phyloP scores from a whole-genome alignment of 805 yeast genomes.

The Metschnikowia santaceciliae region DNA sequence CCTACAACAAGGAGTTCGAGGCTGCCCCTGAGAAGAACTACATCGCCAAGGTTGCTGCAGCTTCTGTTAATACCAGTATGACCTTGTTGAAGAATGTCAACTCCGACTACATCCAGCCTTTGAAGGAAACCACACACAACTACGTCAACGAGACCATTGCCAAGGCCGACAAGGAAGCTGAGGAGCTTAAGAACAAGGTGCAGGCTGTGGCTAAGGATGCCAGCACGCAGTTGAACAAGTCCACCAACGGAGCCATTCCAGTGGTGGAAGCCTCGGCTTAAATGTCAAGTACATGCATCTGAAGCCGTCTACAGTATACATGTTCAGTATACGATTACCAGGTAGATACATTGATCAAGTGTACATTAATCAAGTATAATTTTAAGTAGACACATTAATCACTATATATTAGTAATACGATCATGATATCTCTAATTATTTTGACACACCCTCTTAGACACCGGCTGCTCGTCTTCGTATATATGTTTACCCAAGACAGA shows the following conservation, averaged over 20 bases:
- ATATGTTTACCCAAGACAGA: conserved; percentile 16
- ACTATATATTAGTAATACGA: too few relatives aligned
- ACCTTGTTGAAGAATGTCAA: conserved; percentile 31
- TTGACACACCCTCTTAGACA: conserved; percentile 11
- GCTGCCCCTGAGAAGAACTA: conserved; percentile 24
- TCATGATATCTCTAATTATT: too few relatives aligned
- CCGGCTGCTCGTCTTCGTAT: conserved; percentile 7
- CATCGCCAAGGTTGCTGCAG: conserved; percentile 31
- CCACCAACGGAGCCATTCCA: conserved; percentile 16
- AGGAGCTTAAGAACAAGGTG: conserved; percentile 11
- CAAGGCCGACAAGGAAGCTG: conserved; percentile 34
- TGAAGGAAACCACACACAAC: conserved; percentile 36
- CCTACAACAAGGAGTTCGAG: conserved; percentile 34
- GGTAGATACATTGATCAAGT: too few relatives aligned
- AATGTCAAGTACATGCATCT: not conserved
- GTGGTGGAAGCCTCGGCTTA: conserved; percentile 19
- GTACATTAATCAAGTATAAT: too few relatives aligned
- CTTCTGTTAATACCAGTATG: conserved; percentile 33
- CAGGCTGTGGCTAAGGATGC: conserved; percentile 6
- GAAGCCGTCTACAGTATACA: not conserved
- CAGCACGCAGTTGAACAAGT: conserved; percentile 7
- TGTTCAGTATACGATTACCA: too few relatives aligned
- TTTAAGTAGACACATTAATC: too few relatives aligned
- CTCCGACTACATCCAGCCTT: conserved; percentile 36
- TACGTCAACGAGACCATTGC: conserved; percentile 35